phyloP scores from a whole-genome alignment of 1,284 basidiomycete genomes.

The Puccinia triticina region DNA sequence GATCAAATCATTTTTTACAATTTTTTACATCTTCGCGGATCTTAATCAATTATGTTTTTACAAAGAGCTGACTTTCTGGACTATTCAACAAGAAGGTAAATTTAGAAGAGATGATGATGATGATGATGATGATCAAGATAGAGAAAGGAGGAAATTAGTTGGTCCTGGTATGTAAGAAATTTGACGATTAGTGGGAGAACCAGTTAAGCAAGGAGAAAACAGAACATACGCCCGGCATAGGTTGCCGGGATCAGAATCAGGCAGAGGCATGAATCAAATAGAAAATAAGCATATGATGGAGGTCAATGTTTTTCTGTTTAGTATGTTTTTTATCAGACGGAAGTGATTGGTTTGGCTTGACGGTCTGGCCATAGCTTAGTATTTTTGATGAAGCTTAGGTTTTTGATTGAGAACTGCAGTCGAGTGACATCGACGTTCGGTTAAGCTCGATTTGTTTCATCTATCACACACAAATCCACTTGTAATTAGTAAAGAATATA shows the following conservation, averaged over 20 bases:
- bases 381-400: neutral
- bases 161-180: neutral
- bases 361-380: neutral
- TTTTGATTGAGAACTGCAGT: neutral
- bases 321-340: neutral
- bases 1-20: neutral
- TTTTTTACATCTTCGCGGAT: constrained; percentile 1
- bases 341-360: neutral
- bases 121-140: neutral
- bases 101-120: neutral
- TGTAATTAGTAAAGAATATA: neutral
- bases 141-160: neutral
- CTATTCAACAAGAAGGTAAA: neutral
- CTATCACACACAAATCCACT: neutral
- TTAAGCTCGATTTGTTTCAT: neutral
- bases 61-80: neutral
- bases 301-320: neutral
- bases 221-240: neutral
- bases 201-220: neutral
- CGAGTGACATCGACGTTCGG: neutral
- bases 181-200: neutral
- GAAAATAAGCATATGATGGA: neutral
- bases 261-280: neutral
- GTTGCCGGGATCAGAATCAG: neutral
- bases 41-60: constrained; percentile 1